A percentile compares a stretch with the other conserved stretches of the same genome.
Evolutionary conservation across 805 yeast species (phyloP).

Genomic region (Dipodascus geniculatus): DNA sequence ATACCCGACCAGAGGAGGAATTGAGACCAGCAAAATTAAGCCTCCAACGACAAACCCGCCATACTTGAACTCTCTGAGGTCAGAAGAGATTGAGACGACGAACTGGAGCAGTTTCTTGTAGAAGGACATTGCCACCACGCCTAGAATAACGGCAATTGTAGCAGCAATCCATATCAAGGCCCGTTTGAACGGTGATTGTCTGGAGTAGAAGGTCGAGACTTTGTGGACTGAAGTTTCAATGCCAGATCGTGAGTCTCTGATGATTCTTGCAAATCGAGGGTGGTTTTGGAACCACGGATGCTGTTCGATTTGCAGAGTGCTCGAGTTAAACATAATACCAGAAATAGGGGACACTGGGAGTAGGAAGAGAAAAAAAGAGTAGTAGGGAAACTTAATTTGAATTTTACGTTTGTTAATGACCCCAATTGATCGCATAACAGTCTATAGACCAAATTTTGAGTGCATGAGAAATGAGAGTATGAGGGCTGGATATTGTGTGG

Average conservation of each 20-base stretch:
- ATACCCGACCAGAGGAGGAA: slow-evolving; percentile 88
- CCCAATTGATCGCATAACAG: too few species aligned
- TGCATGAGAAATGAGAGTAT: too few species aligned
- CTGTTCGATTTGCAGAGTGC: neutral
- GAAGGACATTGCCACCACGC: neutral
- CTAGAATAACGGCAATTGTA: neutral
- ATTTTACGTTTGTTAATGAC: too few species aligned
- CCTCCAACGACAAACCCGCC: slow-evolving; percentile 16
- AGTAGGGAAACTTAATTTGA: too few species aligned
- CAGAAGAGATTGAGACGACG: neutral
- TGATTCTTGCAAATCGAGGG: neutral
- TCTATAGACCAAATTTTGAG: too few species aligned
- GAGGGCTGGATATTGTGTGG: too few species aligned
- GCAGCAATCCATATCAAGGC: neutral
- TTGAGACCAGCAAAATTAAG: slow-evolving; percentile 54
- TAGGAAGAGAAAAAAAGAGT: too few species aligned
- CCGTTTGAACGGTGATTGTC: neutral
- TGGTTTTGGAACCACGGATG: neutral
- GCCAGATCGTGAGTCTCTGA: neutral
- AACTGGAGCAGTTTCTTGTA: neutral
- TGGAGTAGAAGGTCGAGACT: neutral
- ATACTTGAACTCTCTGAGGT: neutral
- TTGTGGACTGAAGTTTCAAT: neutral
- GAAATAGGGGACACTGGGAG: too few species aligned
- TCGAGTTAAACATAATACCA: neutral